Percentiles rank a stretch among this genome's conserved stretches.
Evolutionary conservation across 2,329 filamentous ascomycete species (phyloP).

Genomic region (Colletotrichum chrysophilum): DNA sequence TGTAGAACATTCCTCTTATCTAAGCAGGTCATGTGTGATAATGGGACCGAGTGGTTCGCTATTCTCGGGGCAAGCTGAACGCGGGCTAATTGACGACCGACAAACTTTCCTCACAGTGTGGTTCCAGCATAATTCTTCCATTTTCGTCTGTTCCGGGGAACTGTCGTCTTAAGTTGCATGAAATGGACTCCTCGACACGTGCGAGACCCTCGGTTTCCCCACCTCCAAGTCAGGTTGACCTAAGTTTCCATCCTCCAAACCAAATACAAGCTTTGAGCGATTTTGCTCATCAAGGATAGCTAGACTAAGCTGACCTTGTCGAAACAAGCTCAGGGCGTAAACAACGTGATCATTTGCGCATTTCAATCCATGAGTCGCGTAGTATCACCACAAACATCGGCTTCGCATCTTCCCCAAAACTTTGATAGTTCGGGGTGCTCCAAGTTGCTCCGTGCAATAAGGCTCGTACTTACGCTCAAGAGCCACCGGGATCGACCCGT

Average conservation of each 20-base stretch:
- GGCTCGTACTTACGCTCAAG: not conserved
- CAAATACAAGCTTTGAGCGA: not conserved
- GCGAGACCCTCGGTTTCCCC: not conserved
- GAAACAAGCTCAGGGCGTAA: not conserved
- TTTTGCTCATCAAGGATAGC: not conserved
- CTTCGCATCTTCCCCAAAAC: not conserved
- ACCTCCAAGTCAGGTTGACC: not conserved
- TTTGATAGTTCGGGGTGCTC: not conserved
- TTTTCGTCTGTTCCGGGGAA: not conserved
- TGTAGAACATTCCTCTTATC: too few relatives aligned
- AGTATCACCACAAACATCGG: not conserved
- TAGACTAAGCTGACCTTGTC: not conserved
- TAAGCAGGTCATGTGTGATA: not conserved
- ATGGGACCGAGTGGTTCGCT: not conserved
- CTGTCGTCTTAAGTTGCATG: not conserved
- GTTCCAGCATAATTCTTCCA: not conserved
- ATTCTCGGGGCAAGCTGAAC: not conserved
- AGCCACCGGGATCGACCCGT: not conserved
- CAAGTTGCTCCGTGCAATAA: not conserved
- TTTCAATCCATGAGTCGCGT: not conserved
- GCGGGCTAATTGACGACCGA: not conserved
- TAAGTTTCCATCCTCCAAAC: not conserved
- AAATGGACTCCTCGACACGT: not conserved
- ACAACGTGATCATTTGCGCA: not conserved
- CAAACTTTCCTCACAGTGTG: not conserved